Base-by-base conservation (phyloP, 208 protist species). In the Leishmania major region DNA sequence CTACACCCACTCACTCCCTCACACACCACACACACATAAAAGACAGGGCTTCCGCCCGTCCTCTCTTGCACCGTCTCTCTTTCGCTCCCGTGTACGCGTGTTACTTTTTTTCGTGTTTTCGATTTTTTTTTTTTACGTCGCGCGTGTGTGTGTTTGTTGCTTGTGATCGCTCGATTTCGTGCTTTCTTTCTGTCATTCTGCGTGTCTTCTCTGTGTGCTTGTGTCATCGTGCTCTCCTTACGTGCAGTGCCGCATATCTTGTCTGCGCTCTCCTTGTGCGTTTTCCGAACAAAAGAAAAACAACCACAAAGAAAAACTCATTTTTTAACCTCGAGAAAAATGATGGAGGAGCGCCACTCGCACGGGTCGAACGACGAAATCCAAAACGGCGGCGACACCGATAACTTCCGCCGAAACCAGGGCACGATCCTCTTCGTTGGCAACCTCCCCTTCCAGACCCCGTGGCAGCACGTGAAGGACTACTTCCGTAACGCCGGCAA, bases 401-500 rank as follows among this genome's bases (percentile, higher is more conserved):
- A 84, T 73, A 81, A 79, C 80, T 88, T 85, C 55, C 88, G 83
- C 79, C 89, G 88, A 71, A 92, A 92, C 84, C 84, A 90, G 49
- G 92, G 91, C 49, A 96, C 88, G 75, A 87, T 95, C 77, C 88
- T 98, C 62, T 98, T 96, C 78, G 94, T 98, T 15, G 92, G 92
- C 37, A 98, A 98, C 84, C 87, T 98, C 13, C 90, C 94, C 28
- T 98, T 95, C 78, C 87, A 91, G 76, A 96, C 93, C 2, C 93
- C 92, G 47, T 98, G 95, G 94, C 94, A 96, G 85, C 82, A 91
- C 79, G 88, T 98, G 47, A 98, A 98, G 90, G 94, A 97, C 80
- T 90, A 96, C 86, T 96, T 98, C 77, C 87, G 89, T 47, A 86
- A 90, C 59, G 90, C 92, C 49, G 95, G 95, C 75, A 91, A 95